These are phyloP conservation scores for Vickermania spadyakhi DNA, from an alignment of 208 protist species.

Conservation along the genomic window DNA sequence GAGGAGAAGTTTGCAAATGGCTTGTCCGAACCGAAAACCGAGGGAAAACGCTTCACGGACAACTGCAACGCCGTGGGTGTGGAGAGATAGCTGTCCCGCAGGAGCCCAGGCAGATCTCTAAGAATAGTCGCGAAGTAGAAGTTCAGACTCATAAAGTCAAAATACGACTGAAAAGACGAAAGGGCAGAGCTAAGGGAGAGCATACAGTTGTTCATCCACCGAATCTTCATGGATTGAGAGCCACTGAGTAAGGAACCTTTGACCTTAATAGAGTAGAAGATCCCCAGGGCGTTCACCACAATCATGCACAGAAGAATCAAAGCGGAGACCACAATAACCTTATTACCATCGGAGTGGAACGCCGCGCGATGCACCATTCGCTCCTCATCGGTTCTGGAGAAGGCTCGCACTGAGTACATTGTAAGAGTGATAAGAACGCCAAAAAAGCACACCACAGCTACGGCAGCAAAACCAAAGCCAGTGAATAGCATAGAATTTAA, in stretches of 20 bases:
- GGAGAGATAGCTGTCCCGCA: conserved; percentile 5
- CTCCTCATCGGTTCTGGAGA: conserved; percentile 7
- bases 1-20: conserved; percentile 1
- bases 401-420: conserved; percentile 4
- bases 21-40: conserved; percentile 2
- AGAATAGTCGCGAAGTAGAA: conserved; percentile 1
- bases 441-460: neutral
- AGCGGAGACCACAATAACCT: conserved; percentile 2
- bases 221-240: neutral
- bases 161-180: conserved; percentile 1
- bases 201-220: neutral
- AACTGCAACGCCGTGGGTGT: conserved; percentile 1
- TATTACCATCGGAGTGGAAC: conserved; percentile 2
- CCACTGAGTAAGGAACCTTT: neutral
- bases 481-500: neutral
- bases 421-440: conserved; percentile 3
- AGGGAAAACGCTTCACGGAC: neutral
- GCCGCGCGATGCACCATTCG: conserved; percentile 4
- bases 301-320: conserved; percentile 3
- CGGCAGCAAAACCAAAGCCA: neutral
- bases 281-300: neutral
- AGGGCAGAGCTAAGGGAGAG: conserved; percentile 1
- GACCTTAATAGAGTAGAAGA: conserved; percentile 3
- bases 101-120: neutral
- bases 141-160: neutral